Base-by-base conservation (phyloP, 441 rosid species). In the Cnidoscolus chayamansa region DNA sequence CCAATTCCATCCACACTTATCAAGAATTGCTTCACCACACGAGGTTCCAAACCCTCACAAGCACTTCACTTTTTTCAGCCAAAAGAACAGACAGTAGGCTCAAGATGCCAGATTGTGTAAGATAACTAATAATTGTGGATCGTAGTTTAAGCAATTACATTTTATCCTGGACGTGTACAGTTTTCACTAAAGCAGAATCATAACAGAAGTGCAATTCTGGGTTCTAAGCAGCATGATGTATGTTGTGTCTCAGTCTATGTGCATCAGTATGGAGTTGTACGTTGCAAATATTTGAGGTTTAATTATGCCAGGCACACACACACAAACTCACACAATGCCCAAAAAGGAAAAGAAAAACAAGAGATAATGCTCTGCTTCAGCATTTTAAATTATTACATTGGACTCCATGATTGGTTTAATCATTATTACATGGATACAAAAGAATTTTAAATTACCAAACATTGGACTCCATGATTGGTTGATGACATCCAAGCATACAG, bases 381-480 rank as follows among this genome's bases (percentile, higher is more conserved):
- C 25, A 25, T 25, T 25, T 25, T 25, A 25, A 25, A 25, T 25
- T 25, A 25, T 25, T 25, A 25, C 25, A 25, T 25, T 25, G 25
- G 25, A 25, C 25, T 25, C 25, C 25, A 25, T 25, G 47, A 37
- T 47, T 20, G 20, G 12, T 45, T 47, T 49, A 58, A 20, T 25
- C 19, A 15, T 9, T 0, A 20, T 50, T 7, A 17, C 7, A 51
- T 35, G 31, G 16, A 7, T 64, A 15, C 12, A 35, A 57, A 19
- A 50, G 2, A 73, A 70, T 35, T 25, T 17, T 40, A 10, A 66
- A 75, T 75, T 80, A 85, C 89, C 85, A 56, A 83, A 85, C 89
- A 85, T 85, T 71, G 89, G 89, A 61, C 87, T 85, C 89, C 89
- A 85, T 65, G 87, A 83, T 76, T 83, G 85, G 77, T 83, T 85